Base-by-base conservation (phyloP, 2,329 filamentous ascomycete species). In the Aspergillus ustus region DNA sequence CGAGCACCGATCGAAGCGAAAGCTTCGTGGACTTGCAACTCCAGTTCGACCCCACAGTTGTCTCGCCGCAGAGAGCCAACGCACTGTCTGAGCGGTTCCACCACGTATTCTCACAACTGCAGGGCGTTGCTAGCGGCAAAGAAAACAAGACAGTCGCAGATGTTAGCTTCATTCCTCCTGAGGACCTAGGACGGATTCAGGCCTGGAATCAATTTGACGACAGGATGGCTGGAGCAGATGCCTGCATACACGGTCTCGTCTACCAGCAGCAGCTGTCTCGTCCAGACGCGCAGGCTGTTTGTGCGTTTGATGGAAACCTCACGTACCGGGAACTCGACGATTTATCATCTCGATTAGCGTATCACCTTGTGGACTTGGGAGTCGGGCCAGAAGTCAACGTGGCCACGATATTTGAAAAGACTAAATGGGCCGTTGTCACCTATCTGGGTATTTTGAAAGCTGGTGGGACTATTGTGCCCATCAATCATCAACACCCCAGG, bases 321-420 rank as follows among this genome's bases (percentile, higher is more conserved):
- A 44, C 58, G 1, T 60, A 60, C 3, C 22, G 19, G 4, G 58
- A 56, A 15, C 48, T 60, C 7, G 52, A 55, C 8, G 7, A 20
- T 2, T n/a, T 45, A 19, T 25, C 58, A 3, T 46, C 52, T 1
- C 22, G 25, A 9, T 52, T 60, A 3, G 58, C 58, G 1, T 49
- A 45, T n/a, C 46, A 52, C 19, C 25, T 60, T 7, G n/a, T n/a
- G 9, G 5, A 44, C 5, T 2, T 56, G 0, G 65, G 61, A 9
- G 57, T 66, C 15, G 40, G 53, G 4, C 54, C 57, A 3, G 63
- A 62, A 29, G 28, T 22, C 4, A 44, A 60, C 2, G 62, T 67
- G 4, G 58, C 55, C 5, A 43, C 61, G 4, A 52, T 48, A 45
- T 60, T 66, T n/a, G 60, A 66, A 15, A 66, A 63, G 19, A 61